Evolutionary conservation across 2,329 filamentous ascomycete species (phyloP).

Genomic region (Apiospora saccharicola): DNA sequence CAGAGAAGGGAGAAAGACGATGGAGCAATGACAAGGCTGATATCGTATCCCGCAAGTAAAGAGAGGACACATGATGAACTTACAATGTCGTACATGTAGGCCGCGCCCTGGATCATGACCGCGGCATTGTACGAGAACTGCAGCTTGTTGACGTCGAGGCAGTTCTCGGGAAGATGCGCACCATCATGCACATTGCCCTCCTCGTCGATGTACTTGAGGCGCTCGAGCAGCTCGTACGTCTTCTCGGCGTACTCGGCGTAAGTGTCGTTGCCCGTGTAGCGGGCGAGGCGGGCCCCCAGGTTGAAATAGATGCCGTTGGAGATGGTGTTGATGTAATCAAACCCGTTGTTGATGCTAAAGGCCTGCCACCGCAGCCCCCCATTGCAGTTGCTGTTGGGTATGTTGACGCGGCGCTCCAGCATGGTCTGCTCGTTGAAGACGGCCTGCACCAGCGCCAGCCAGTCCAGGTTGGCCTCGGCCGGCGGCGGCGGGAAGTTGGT

Average conservation of each 20-base stretch:
- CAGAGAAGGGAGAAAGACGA: not conserved
- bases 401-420: constrained; percentile 54
- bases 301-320: constrained; percentile 60
- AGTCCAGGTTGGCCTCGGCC: constrained; percentile 48
- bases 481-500: constrained; percentile 56
- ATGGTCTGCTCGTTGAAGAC: constrained; percentile 61
- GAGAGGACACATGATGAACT: too few relatives aligned
- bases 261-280: constrained; percentile 64
- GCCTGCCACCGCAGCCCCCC: constrained; percentile 76
- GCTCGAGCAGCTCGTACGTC: constrained; percentile 63
- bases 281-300: constrained; percentile 64
- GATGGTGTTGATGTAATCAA: constrained; percentile 68
- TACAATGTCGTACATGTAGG: constrained; percentile 64
- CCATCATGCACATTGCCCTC: constrained; percentile 69
- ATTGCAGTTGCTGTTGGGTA: constrained; percentile 53
- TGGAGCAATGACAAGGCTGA: too few relatives aligned
- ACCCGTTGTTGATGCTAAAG: constrained; percentile 67
- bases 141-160: constrained; percentile 57
- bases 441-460: constrained; percentile 63
- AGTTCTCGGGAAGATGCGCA: constrained; percentile 57
- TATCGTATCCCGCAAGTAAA: not conserved
- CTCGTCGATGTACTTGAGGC: constrained; percentile 58
- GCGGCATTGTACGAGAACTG: constrained; percentile 66
- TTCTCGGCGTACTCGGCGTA: constrained; percentile 64
- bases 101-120: constrained; percentile 60